Evolutionary conservation across 2,329 filamentous ascomycete species (phyloP), one percentile per base, ranked within the genome.

Genomic region (Colletotrichum sublineola): DNA sequence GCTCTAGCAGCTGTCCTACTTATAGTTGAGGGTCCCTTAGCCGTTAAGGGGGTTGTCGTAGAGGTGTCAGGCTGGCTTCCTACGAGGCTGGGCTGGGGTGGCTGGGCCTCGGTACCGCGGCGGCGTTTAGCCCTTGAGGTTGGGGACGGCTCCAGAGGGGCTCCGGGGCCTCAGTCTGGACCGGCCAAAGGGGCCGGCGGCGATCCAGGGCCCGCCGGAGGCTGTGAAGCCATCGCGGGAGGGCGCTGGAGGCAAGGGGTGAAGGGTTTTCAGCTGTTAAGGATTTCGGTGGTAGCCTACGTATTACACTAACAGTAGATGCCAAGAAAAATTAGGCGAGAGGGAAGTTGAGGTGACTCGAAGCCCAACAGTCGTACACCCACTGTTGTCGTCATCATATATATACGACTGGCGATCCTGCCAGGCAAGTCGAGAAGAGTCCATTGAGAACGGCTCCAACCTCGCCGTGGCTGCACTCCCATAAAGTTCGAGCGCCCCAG

Each of bases 301-400:
- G 36, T 3, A 3, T 46, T 61, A n/a, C 57, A 33, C 42, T 48
- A 61, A 48, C 18, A 46, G 57, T 5, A 6, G 57, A 48, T 61
- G 42, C 57, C 14, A 48, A 61, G 57, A 61, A 61, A 48, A 46
- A 61, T 61, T 46, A n/a, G n/a, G n/a, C n/a, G n/a, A n/a, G n/a
- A n/a, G n/a, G n/a, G n/a, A n/a, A n/a, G n/a, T 46, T 46, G 14
- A 44, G 24, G 48, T 20, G 48, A 44, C 36, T 56, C 38, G 31
- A 68, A 68, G 5, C 48, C 65, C 7, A 68, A 46, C 5, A 9
- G 33, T 36, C 24, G 65, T 15, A 56, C 24, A 7, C 65, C 48
- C 5, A 9, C 53, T 5, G 20, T 38, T 44, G 48, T 48, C 7
- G n/a, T 62, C 20, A 62, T 48, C 5, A 18, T 5, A 29, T 62